A percentile compares a stretch with the other conserved stretches of the same genome.
Conservation (phyloP, 164 flowering plant species). For the Magnolia sinica region DNA sequence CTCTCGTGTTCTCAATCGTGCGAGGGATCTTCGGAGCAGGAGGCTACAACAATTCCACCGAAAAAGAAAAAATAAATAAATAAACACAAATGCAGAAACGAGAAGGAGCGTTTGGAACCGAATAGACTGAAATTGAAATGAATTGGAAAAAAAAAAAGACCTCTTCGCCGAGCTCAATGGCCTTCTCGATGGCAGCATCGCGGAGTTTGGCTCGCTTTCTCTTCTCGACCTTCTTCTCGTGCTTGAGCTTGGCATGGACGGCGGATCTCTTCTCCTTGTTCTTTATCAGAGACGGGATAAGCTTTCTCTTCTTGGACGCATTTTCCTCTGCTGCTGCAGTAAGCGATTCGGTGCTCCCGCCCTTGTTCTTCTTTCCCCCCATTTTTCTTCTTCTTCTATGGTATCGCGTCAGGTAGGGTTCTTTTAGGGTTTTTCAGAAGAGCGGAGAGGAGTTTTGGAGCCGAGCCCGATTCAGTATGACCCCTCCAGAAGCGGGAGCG, state of each 20-base stretch:
- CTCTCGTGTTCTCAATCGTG: constrained; percentile 91
- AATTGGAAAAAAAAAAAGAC: constrained; percentile 22
- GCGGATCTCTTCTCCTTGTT: constrained; percentile 82
- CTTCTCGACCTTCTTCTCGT: constrained; percentile 80
- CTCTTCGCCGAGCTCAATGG: constrained; percentile 93
- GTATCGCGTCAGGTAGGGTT: no score
- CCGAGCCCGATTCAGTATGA: no score
- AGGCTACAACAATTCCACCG: constrained; percentile 35
- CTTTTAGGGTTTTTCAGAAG: no score
- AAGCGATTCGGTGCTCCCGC: not conserved
- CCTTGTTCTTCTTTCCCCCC: constrained; percentile 14
- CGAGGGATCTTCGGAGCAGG: constrained; percentile 57
- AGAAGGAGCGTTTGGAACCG: not conserved
- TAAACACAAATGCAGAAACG: not conserved
- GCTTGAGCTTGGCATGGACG: constrained; percentile 70
- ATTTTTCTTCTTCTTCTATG: not conserved
- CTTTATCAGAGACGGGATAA: constrained; percentile 69
- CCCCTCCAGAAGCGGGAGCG: no score
- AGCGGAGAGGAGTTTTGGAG: no score
- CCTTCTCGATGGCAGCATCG: constrained; percentile 70
- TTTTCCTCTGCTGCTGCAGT: not conserved
- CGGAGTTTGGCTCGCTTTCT: constrained; percentile 64
- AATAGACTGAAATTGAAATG: not conserved
- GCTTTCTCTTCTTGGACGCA: constrained; percentile 27
- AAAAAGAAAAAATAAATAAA: not conserved